Evolutionary conservation across 2,329 filamentous ascomycete species (phyloP).

Genomic region (Pseudodiploospora longispora): DNA sequence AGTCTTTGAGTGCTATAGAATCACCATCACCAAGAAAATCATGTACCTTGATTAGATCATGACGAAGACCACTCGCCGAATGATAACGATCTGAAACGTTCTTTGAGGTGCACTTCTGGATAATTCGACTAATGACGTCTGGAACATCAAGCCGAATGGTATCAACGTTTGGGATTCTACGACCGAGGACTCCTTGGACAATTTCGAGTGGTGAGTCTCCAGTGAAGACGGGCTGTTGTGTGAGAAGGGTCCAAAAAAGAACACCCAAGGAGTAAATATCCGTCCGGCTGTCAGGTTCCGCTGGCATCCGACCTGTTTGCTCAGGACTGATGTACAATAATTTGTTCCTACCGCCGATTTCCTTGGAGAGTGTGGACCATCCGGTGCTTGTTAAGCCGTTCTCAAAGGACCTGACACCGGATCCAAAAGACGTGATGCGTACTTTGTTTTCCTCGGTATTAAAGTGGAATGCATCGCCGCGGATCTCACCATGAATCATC

Average conservation of each 20-base stretch:
- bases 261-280: slow-evolving; percentile 92
- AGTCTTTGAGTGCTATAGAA: slow-evolving; percentile 59
- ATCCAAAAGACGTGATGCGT: slow-evolving; percentile 77
- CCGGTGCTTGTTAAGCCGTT: slow-evolving; percentile 79
- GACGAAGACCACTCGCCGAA: slow-evolving; percentile 75
- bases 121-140: slow-evolving; percentile 70
- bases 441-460: slow-evolving; percentile 62
- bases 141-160: slow-evolving; percentile 75
- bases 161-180: slow-evolving; percentile 69
- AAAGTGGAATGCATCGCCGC: slow-evolving; percentile 87
- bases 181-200: slow-evolving; percentile 78
- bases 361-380: slow-evolving; percentile 76
- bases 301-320: slow-evolving; percentile 86
- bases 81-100: slow-evolving; percentile 83
- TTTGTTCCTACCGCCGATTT: slow-evolving; percentile 81
- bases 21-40: slow-evolving; percentile 70
- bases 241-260: slow-evolving; percentile 78
- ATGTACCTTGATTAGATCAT: slow-evolving; percentile 69
- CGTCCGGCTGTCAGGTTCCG: slow-evolving; percentile 83
- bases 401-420: slow-evolving; percentile 80
- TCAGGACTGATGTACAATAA: slow-evolving; percentile 89
- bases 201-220: slow-evolving; percentile 79
- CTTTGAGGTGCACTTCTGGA: slow-evolving; percentile 89
- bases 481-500: slow-evolving; percentile 82
- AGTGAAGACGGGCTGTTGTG: slow-evolving; percentile 71